phyloP scores from a whole-genome alignment of 768 basidiomycete species.

The Mycena albidolilacea region DNA sequence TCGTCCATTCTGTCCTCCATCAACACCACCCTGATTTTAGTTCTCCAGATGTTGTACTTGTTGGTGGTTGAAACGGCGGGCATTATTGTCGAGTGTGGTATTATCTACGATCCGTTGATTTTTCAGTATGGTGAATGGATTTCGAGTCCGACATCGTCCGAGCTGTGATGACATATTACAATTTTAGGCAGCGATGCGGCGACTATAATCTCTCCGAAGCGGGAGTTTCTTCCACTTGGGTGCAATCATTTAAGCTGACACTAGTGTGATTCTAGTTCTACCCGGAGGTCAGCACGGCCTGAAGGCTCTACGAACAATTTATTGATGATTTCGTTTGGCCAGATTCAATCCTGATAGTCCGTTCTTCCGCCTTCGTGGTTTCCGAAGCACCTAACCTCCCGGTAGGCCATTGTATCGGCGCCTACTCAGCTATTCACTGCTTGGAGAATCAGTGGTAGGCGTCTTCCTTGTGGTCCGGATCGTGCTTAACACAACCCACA shows the following conservation, averaged over 20 bases:
- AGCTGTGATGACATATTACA: neutral
- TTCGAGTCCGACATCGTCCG: neutral
- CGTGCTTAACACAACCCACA: neutral
- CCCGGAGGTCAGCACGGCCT: slow-evolving; percentile 14
- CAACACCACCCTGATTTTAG: neutral
- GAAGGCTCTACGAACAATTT: neutral
- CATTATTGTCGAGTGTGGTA: slow-evolving; percentile 26
- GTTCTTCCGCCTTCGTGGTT: neutral
- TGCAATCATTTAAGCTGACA: neutral
- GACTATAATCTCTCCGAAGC: neutral
- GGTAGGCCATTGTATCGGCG: slow-evolving; percentile 24
- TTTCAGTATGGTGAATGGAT: slow-evolving; percentile 17
- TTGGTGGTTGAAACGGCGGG: slow-evolving; percentile 25
- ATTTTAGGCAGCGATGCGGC: slow-evolving; percentile 7
- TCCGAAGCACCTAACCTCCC: neutral
- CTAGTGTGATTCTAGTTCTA: neutral
- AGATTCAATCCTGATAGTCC: slow-evolving; percentile 31
- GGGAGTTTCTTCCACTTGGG: slow-evolving; percentile 1
- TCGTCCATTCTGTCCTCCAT: neutral
- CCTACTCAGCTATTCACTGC: slow-evolving; percentile 35
- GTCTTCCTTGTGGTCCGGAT: neutral
- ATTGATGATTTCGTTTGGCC: neutral
- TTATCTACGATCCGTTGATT: slow-evolving; percentile 30
- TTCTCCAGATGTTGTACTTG: slow-evolving; percentile 33
- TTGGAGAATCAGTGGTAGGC: slow-evolving; percentile 30